Base-by-base conservation (phyloP, 176 grass and related monocot species). In the Lolium rigidum region DNA sequence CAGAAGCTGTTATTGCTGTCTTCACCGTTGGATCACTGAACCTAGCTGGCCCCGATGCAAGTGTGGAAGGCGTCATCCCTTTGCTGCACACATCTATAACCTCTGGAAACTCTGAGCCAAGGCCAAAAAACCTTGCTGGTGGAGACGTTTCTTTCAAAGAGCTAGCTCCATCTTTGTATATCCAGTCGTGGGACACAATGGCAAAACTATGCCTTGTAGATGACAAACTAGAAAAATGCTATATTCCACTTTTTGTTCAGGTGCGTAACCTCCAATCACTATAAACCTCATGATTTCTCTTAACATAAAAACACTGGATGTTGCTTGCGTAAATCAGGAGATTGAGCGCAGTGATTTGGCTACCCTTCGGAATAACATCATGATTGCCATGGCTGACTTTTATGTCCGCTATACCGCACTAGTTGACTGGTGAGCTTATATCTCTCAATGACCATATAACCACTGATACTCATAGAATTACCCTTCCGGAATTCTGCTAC, bases 231-330 rank as follows among this genome's bases (percentile, higher is more conserved):
- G n/a, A n/a, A n/a, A n/a, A n/a, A n/a, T n/a, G n/a, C n/a, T n/a
- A n/a, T n/a, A 95, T 95, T 84, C 96, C 96, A 78, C 88, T 98
- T 63, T 98, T 98, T 88, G 93, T 95, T 83, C 93, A 98, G 96
- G 96, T 98, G 80, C 31, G 65, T 57, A 79, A 31, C 60, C 48
- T 77, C 8, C 22, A 26, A 31, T 13, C 83, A 64, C 15, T 69
- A 0, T 8, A 15, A 51, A 49, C 60, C 26, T 79, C 68, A 28
- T 76, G 25, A 48, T 18, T 87, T 69, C 46, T 59, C 62, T 88
- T 91, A 74, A 79, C 38, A 75, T 46, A 68, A 56, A 85, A 39
- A 47, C 11, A 74, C 48, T 81, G 20, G 83, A 58, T 90, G 43
- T 73, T 89, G 20, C 60, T 84, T 75, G 70, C 72, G 70, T 87